Percentiles rank a stretch among this genome's conserved stretches.
Evolutionary conservation across 1,284 basidiomycete species (phyloP).

Genomic region (Tetrapyrgos nigripes): DNA sequence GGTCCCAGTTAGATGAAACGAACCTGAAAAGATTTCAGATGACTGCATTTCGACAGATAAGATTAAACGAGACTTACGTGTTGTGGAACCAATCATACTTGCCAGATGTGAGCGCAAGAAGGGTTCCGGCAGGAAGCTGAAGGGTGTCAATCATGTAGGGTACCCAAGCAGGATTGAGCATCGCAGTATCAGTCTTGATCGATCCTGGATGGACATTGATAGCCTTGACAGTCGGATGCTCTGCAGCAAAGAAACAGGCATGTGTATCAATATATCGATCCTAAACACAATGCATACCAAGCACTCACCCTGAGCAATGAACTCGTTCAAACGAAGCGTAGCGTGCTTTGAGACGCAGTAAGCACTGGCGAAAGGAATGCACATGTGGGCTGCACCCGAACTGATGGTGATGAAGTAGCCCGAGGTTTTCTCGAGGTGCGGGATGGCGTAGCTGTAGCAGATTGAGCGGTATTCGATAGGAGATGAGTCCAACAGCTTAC

Average conservation of each 20-base stretch:
- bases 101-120: slow-evolving; percentile 5
- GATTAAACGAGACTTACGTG: neutral
- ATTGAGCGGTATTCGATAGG: neutral
- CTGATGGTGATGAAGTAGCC: neutral
- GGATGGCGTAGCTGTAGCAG: neutral
- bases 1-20: slow-evolving; percentile 7
- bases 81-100: slow-evolving; percentile 5
- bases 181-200: neutral
- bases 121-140: slow-evolving; percentile 4
- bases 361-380: slow-evolving; percentile 3
- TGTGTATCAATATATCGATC: no score
- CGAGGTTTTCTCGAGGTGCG: slow-evolving; percentile 4
- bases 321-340: slow-evolving; percentile 2
- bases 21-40: neutral
- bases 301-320: neutral
- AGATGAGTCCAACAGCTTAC: neutral
- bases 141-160: slow-evolving; percentile 4
- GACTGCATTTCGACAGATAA: neutral
- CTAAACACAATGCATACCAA: no score
- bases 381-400: neutral
- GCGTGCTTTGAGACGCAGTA: slow-evolving; percentile 6
- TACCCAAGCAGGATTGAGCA: neutral
- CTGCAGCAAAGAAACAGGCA: neutral
- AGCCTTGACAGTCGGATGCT: slow-evolving; percentile 7
- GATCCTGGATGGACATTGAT: slow-evolving; percentile 7